A percentile compares a stretch with the other conserved stretches of the same genome.
These are phyloP conservation scores for Setaria italica DNA, from an alignment of 202 grass and related monocot species.

Conservation along the genomic window DNA sequence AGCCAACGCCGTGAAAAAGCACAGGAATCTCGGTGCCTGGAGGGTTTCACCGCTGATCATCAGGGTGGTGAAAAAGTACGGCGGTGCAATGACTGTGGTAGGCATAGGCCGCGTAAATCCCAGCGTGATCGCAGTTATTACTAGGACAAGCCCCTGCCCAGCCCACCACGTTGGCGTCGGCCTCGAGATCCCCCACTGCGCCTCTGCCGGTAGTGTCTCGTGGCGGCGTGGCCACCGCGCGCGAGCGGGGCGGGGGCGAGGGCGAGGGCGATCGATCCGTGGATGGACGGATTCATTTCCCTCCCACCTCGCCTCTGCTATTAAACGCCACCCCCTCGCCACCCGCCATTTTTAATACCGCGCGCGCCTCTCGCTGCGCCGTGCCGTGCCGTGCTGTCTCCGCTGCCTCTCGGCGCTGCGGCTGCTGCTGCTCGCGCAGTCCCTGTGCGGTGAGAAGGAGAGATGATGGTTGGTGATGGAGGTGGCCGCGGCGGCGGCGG, in stretches of 20 bases:
- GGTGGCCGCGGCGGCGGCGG: background rate
- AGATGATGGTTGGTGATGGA: constrained; percentile 28
- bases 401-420: background rate
- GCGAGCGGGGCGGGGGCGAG: background rate
- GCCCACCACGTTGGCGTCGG: constrained; percentile 18
- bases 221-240: constrained; percentile 15
- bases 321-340: constrained; percentile 44
- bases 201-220: background rate
- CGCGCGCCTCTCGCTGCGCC: constrained; percentile 16
- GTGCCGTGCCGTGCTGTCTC: background rate
- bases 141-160: background rate
- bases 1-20: constrained; percentile 3
- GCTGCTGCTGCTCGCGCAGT: background rate
- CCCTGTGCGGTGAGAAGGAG: background rate
- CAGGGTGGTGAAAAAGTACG: background rate
- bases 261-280: background rate
- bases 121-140: constrained; percentile 14
- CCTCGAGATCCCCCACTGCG: constrained; percentile 48
- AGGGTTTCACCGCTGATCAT: background rate
- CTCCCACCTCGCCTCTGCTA: constrained; percentile 34
- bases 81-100: constrained; percentile 9
- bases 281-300: constrained; percentile 31
- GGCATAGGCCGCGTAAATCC: background rate
- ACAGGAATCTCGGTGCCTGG: background rate
- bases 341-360: constrained; percentile 65